Conservation (phyloP, 305 asterid genomes). For the Rubia tinctorum region DNA sequence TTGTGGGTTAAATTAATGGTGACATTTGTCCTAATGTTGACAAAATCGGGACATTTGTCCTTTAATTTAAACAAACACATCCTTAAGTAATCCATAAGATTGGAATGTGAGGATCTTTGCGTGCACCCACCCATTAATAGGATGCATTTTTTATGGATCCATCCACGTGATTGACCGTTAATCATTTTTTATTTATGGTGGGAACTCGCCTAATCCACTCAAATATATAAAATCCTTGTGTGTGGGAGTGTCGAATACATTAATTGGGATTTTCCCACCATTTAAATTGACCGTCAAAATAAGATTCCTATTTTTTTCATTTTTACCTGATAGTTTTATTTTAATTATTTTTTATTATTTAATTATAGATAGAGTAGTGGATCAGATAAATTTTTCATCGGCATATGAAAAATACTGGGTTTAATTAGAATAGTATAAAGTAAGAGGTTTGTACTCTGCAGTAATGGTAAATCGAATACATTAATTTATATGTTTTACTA, state of each 20-base stretch:
- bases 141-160: neutral
- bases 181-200: conserved; percentile 24
- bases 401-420: too few relatives aligned
- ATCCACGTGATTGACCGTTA: conserved; percentile 27
- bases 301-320: too few relatives aligned
- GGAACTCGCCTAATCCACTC: conserved; percentile 37
- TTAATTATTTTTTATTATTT: too few relatives aligned
- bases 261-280: too few relatives aligned
- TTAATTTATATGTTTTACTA: too few relatives aligned
- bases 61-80: neutral
- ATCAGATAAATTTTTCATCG: too few relatives aligned
- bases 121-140: neutral
- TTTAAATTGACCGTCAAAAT: too few relatives aligned
- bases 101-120: neutral
- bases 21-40: neutral
- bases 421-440: too few relatives aligned
- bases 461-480: too few relatives aligned
- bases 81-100: neutral
- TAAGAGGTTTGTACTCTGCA: too few relatives aligned
- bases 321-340: too few relatives aligned
- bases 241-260: neutral
- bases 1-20: neutral
- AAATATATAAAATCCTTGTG: neutral
- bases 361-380: too few relatives aligned
- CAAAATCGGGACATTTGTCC: neutral